Percentiles rank a stretch among this genome's conserved stretches.
phyloP scores from a whole-genome alignment of 2,329 filamentous ascomycete species.

The Aspergillus novofumigatus region DNA sequence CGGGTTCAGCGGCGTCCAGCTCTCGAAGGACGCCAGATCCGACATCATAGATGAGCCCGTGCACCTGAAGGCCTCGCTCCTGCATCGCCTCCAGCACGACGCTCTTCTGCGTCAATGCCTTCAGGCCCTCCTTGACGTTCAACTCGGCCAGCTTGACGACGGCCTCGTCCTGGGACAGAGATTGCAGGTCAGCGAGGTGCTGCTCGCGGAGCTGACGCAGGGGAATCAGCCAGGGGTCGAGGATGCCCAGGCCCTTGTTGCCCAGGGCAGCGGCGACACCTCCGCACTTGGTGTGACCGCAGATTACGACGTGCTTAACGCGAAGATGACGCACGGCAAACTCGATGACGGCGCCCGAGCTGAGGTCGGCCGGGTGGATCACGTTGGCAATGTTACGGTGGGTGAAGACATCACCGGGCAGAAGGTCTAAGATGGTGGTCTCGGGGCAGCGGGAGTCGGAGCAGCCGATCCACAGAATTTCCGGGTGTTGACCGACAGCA shows the following conservation, averaged over 20 bases:
- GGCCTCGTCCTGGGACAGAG: slow-evolving; percentile 46
- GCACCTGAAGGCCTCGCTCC: slow-evolving; percentile 67
- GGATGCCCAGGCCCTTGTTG: slow-evolving; percentile 54
- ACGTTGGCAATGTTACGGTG: slow-evolving; percentile 91
- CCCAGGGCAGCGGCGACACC: slow-evolving; percentile 54
- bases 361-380: slow-evolving; percentile 69
- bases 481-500: slow-evolving; percentile 60
- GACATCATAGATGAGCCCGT: slow-evolving; percentile 73
- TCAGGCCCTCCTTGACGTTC: slow-evolving; percentile 68
- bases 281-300: slow-evolving; percentile 59
- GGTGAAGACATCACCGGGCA: slow-evolving; percentile 81
- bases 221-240: slow-evolving; percentile 61
- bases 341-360: slow-evolving; percentile 70
- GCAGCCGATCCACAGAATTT: slow-evolving; percentile 77
- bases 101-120: slow-evolving; percentile 64
- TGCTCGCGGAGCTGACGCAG: slow-evolving; percentile 52
- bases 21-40: slow-evolving; percentile 52
- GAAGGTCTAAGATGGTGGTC: slow-evolving; percentile 71
- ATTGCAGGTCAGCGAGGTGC: slow-evolving; percentile 49
- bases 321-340: slow-evolving; percentile 71
- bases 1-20: slow-evolving; percentile 44
- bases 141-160: slow-evolving; percentile 66
- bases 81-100: slow-evolving; percentile 66
- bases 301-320: slow-evolving; percentile 60
- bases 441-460: slow-evolving; percentile 82